Evolutionary conservation across 345 rosid genomes (phyloP).

Genomic region (Raphanus raphanistrum): DNA sequence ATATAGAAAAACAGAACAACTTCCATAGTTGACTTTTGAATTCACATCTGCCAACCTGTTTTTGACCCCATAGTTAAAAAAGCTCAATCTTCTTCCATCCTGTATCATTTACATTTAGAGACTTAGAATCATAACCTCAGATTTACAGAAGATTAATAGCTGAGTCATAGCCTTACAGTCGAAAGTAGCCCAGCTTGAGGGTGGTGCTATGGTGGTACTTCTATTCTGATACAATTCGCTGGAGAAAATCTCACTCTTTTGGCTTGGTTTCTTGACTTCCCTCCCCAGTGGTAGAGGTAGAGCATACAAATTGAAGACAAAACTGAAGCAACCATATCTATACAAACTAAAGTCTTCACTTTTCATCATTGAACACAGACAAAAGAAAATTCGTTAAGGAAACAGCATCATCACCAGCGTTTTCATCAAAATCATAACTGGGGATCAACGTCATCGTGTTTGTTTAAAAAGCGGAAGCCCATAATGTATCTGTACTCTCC

Average conservation of each 20-base stretch:
- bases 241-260: slow-evolving; percentile 29
- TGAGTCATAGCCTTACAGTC: slow-evolving; percentile 47
- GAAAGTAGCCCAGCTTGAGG: slow-evolving; percentile 65
- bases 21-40: slow-evolving; percentile 17
- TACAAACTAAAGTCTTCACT: no score
- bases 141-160: not conserved
- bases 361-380: no score
- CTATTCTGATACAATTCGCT: slow-evolving; percentile 19
- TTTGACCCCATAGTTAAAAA: not conserved
- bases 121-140: not conserved
- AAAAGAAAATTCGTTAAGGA: no score
- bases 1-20: slow-evolving; percentile 15
- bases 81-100: slow-evolving; percentile 23
- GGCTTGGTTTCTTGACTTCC: slow-evolving; percentile 24
- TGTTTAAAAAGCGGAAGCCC: slow-evolving; percentile 68
- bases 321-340: no score
- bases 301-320: no score
- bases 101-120: slow-evolving; percentile 15
- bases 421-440: not conserved
- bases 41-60: slow-evolving; percentile 28
- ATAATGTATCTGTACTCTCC: slow-evolving; percentile 61
- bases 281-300: slow-evolving; percentile 29
- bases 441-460: slow-evolving; percentile 20
- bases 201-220: slow-evolving; percentile 40
- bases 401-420: not conserved